Percentiles rank a stretch among this genome's conserved stretches.
These are phyloP conservation scores for Pestalotiopsis sp. DNA, from an alignment of 2,329 filamentous ascomycete species.

Conservation along the genomic window DNA sequence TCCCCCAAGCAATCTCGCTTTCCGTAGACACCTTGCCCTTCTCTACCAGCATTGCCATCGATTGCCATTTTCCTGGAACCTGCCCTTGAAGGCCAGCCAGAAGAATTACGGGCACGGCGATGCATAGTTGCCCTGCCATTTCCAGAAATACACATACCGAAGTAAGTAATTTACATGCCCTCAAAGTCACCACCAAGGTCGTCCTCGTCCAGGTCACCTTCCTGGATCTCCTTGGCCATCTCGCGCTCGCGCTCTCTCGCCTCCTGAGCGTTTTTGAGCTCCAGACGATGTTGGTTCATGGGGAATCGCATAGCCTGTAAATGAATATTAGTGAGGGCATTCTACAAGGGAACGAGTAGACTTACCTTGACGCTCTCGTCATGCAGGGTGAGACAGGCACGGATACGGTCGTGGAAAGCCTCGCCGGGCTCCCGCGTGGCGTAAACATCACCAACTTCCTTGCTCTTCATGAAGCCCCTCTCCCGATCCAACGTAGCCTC, in stretches of 20 bases:
- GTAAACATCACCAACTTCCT: constrained; percentile 94
- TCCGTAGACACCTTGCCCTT: not conserved
- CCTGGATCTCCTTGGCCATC: constrained; percentile 98
- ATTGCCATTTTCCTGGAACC: not conserved
- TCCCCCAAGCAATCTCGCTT: not conserved
- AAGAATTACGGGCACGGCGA: not conserved
- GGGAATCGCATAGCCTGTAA: constrained; percentile 95
- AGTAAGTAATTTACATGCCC: constrained; percentile 67
- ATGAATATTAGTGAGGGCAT: constrained; percentile 28
- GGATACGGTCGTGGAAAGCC: constrained; percentile 96
- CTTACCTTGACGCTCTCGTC: constrained; percentile 97
- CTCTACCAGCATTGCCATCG: not conserved
- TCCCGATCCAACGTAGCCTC: constrained; percentile 94
- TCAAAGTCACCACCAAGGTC: constrained; percentile 96
- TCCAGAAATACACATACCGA: constrained; percentile 14
- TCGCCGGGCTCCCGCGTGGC: constrained; percentile 94
- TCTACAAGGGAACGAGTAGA: constrained; percentile 11
- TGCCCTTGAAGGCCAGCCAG: not conserved
- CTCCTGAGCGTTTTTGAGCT: constrained; percentile 97
- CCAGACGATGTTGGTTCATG: constrained; percentile 97
- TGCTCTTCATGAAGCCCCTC: constrained; percentile 97
- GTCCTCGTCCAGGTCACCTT: constrained; percentile 95
- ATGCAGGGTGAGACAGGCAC: constrained; percentile 86
- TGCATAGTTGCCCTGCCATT: constrained; percentile 1
- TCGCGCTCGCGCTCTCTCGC: constrained; percentile 95